phyloP scores from a whole-genome alignment of 108 stramenopile genomes.

The Conticribra weissflogii region DNA sequence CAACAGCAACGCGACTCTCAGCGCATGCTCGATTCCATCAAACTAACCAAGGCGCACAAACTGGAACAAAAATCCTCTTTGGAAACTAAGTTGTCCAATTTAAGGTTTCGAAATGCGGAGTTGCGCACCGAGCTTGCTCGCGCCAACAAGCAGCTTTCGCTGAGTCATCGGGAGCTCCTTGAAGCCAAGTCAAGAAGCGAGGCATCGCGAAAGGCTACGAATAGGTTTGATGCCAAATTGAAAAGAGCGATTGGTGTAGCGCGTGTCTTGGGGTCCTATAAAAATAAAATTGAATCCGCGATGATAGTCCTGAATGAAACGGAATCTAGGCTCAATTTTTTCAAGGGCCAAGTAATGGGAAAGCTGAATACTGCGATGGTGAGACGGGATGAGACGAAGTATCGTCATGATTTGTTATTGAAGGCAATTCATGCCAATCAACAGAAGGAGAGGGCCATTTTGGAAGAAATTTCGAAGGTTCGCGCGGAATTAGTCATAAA shows the following conservation, averaged over 20 bases:
- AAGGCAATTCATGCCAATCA: conserved; percentile 48
- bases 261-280: conserved; percentile 37
- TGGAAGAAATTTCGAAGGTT: conserved; percentile 42
- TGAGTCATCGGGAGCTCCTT: conserved; percentile 57
- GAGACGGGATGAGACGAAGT: conserved; percentile 42
- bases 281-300: conserved; percentile 54
- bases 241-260: conserved; percentile 57
- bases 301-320: conserved; percentile 51
- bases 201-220: conserved; percentile 48
- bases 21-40: conserved; percentile 62
- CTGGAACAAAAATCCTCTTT: conserved; percentile 53
- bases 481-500: conserved; percentile 37
- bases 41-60: conserved; percentile 61
- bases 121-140: conserved; percentile 62
- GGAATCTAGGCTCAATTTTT: conserved; percentile 31
- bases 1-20: conserved; percentile 84
- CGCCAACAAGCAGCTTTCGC: conserved; percentile 56
- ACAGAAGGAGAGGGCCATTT: conserved; percentile 37
- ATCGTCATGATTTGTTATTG: conserved; percentile 45
- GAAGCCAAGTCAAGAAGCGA: conserved; percentile 45
- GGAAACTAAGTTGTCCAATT: conserved; percentile 61
- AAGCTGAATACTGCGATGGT: conserved; percentile 33
- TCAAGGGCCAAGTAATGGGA: conserved; percentile 41
- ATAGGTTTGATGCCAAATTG: conserved; percentile 63
- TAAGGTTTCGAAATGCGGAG: conserved; percentile 79